phyloP scores from a whole-genome alignment of 169 alveolate genomes.

The Babesia gibsoni region DNA sequence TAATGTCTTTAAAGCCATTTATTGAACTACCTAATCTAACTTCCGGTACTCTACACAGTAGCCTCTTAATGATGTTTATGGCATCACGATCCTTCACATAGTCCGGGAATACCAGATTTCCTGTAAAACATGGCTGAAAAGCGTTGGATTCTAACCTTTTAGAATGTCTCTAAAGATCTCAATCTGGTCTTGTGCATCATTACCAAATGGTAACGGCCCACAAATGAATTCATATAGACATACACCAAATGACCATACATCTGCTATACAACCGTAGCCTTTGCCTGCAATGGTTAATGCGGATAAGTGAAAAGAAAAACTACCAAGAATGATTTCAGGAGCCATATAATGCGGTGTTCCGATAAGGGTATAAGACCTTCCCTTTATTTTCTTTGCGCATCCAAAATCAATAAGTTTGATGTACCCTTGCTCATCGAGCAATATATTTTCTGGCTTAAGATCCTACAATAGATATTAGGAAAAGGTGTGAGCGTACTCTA shows the following conservation, averaged over 20 bases:
- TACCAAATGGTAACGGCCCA: conserved; percentile 98
- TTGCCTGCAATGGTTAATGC: conserved; percentile 79
- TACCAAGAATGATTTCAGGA: conserved; percentile 89
- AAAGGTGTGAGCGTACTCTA: conserved; percentile 67
- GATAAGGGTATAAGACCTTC: conserved; percentile 90
- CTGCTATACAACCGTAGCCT: conserved; percentile 95
- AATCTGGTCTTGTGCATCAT: conserved; percentile 93
- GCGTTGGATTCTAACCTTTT: conserved; percentile 69
- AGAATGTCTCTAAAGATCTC: conserved; percentile 90
- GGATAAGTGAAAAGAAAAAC: neutral
- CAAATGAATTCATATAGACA: conserved; percentile 96
- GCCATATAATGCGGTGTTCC: conserved; percentile 98
- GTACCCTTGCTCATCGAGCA: conserved; percentile 94
- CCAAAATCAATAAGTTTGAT: conserved; percentile 94
- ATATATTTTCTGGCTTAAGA: conserved; percentile 96
- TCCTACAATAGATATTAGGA: conserved; percentile 59
- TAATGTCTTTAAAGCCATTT: conserved; percentile 86
- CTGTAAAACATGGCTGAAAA: conserved; percentile 27
- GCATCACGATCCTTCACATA: conserved; percentile 84
- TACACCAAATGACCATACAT: conserved; percentile 97
- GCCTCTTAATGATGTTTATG: conserved; percentile 82
- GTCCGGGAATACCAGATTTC: conserved; percentile 62
- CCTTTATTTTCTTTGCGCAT: conserved; percentile 90
- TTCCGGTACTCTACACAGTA: conserved; percentile 88
- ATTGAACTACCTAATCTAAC: conserved; percentile 88